Evolutionary conservation across 441 rosid species (phyloP).

Genomic region (Cnidoscolus chayamansa): DNA sequence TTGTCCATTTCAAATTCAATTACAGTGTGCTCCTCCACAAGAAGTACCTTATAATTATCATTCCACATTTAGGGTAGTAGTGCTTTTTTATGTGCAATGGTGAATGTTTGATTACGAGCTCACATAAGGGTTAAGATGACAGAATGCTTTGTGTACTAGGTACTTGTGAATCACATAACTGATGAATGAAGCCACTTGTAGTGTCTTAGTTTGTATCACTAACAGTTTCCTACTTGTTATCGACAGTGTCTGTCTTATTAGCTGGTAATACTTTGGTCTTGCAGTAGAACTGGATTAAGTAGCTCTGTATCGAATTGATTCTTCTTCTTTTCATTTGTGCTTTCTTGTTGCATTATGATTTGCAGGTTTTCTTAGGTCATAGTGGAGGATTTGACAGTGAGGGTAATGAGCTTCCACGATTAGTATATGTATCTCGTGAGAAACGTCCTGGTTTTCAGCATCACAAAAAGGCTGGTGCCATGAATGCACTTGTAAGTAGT

Average conservation of each 20-base stretch:
- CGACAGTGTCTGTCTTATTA: not conserved
- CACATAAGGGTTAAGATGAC: not conserved
- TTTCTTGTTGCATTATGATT: constrained; percentile 12
- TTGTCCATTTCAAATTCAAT: constrained; percentile 8
- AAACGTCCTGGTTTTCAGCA: constrained; percentile 59
- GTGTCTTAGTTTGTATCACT: not conserved
- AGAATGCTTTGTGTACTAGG: not conserved
- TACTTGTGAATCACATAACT: not conserved
- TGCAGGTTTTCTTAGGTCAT: constrained; percentile 37
- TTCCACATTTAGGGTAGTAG: not conserved
- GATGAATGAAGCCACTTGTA: not conserved
- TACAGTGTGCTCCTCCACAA: not conserved
- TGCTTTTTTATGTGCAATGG: no score
- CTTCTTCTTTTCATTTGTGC: not conserved
- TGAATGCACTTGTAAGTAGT: constrained; percentile 46
- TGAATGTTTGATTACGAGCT: not conserved
- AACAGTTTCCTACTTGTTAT: not conserved
- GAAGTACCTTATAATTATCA: not conserved
- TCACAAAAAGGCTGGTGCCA: constrained; percentile 64
- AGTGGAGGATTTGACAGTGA: constrained; percentile 39
- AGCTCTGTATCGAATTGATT: not conserved
- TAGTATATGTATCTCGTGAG: constrained; percentile 55
- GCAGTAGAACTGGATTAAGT: not conserved
- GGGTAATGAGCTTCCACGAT: constrained; percentile 44
- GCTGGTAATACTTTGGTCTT: not conserved